Conservation (phyloP, 257 asterid genomes). For the Solanum gracilifrons region DNA sequence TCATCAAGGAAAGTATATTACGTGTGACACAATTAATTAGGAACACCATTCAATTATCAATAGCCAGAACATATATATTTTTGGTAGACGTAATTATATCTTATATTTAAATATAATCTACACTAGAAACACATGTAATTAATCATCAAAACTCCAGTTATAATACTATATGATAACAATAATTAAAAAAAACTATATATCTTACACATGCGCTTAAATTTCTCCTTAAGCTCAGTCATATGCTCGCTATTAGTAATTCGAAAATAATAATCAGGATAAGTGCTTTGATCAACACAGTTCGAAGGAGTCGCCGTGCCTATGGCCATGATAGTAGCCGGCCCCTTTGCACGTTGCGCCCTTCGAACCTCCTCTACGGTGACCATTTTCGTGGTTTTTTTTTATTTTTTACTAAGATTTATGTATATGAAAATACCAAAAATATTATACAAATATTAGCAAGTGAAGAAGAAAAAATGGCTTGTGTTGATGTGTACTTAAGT, state of each 20-base stretch:
- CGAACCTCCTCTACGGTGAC: slow-evolving; percentile 56
- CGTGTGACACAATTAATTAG: background rate
- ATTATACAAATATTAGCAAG: background rate
- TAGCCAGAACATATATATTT: background rate
- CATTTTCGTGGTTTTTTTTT: slow-evolving; percentile 15
- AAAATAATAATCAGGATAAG: slow-evolving; percentile 57
- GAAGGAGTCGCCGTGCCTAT: slow-evolving; percentile 63
- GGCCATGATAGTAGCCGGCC: slow-evolving; percentile 69
- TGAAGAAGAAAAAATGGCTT: background rate
- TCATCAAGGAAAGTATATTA: background rate
- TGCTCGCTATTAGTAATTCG: slow-evolving; percentile 64
- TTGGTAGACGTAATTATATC: background rate
- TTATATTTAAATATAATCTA: too few relatives aligned
- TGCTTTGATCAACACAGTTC: slow-evolving; percentile 56
- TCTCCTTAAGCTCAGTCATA: slow-evolving; percentile 47
- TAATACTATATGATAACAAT: background rate
- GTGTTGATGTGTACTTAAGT: background rate
- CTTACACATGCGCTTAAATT: slow-evolving; percentile 80
- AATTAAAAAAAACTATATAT: background rate
- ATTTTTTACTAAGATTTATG: background rate
- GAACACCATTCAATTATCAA: background rate
- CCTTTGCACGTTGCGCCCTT: slow-evolving; percentile 58
- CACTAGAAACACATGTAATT: background rate
- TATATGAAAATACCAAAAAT: background rate
- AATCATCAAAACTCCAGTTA: background rate